Base-by-base conservation (phyloP, 306 rosid genomes). In the Cicer cuneatum region DNA sequence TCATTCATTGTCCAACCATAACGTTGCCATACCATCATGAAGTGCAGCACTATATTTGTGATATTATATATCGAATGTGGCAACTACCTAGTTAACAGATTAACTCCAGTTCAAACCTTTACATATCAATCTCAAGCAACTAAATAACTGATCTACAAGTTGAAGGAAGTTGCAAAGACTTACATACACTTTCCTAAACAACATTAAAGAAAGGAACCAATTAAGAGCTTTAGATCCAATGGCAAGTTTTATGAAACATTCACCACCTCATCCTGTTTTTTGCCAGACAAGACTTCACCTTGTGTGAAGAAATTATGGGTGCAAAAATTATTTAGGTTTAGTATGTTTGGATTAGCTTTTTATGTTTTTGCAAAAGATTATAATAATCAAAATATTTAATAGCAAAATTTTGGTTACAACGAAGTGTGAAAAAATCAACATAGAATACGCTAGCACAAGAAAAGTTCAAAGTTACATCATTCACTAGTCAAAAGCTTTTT, bases 1-100 rank as follows among this genome's bases (percentile, higher is more conserved):
- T 76, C 69, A 82, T 49, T 52, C 42, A 53, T 12, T 29, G 54
- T 29, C 66, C 29, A 67, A 48, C 57, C 73, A 63, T 37, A 76
- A 77, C 38, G 52, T 21, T 42, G 58, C 24, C 52, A n/a, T 56
- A 65, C 21, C 47, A 45, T 43, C 65, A 70, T 18, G 10, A 54
- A 49, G 35, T 62, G 60, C 15, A 41, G 38, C 83, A 70, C 53
- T 56, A 53, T 76, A 46, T 56, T 41, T 24, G 8, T 51, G 14
- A 67, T 39, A 11, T 38, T 62, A 21, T 8, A 43, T 62, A 66
- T 75, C 47, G 37, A 66, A 75, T 6, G 12, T n/a, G 42, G 10
- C 54, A 75, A 69, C 71, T 43, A 71, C 18, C 47, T 21, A 63
- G 53, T 38, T 61, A 53, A 64, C 40, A 60, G 56, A 69, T 46